phyloP scores from a whole-genome alignment of 345 rosid species.

The Microthlaspi erraticum region DNA sequence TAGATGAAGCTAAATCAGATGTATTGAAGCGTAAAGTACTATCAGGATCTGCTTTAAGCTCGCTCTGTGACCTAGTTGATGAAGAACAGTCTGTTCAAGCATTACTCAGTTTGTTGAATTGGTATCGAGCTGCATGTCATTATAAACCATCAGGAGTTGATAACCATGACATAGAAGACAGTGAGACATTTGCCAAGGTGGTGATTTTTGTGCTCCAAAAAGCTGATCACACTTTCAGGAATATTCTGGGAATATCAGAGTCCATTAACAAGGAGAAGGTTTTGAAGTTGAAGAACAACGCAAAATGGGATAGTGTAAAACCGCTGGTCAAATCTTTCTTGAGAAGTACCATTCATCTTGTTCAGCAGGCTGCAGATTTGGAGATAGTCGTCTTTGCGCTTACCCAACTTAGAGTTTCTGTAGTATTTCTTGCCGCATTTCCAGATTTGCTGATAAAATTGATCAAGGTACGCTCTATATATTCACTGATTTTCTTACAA shows the following conservation, averaged over 20 bases:
- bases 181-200: slow-evolving; percentile 58
- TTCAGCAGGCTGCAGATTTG: slow-evolving; percentile 68
- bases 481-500: not conserved
- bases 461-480: slow-evolving; percentile 63
- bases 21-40: slow-evolving; percentile 45
- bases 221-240: slow-evolving; percentile 65
- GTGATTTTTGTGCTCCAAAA: slow-evolving; percentile 66
- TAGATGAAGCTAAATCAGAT: slow-evolving; percentile 46
- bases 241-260: slow-evolving; percentile 63
- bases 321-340: slow-evolving; percentile 78
- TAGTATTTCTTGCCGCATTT: slow-evolving; percentile 65
- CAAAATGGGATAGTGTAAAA: slow-evolving; percentile 71
- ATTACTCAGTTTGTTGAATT: slow-evolving; percentile 63
- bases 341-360: slow-evolving; percentile 72
- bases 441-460: slow-evolving; percentile 64
- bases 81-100: slow-evolving; percentile 67
- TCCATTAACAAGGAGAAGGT: slow-evolving; percentile 63
- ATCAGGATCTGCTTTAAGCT: slow-evolving; percentile 54
- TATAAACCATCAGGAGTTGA: slow-evolving; percentile 53
- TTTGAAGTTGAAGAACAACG: slow-evolving; percentile 64
- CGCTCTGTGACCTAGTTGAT: slow-evolving; percentile 53
- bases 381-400: slow-evolving; percentile 64
- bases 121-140: slow-evolving; percentile 82
- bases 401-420: slow-evolving; percentile 61
- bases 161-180: slow-evolving; percentile 46